phyloP scores from a whole-genome alignment of 2,329 filamentous ascomycete species.

The Xylariaceae sp. region DNA sequence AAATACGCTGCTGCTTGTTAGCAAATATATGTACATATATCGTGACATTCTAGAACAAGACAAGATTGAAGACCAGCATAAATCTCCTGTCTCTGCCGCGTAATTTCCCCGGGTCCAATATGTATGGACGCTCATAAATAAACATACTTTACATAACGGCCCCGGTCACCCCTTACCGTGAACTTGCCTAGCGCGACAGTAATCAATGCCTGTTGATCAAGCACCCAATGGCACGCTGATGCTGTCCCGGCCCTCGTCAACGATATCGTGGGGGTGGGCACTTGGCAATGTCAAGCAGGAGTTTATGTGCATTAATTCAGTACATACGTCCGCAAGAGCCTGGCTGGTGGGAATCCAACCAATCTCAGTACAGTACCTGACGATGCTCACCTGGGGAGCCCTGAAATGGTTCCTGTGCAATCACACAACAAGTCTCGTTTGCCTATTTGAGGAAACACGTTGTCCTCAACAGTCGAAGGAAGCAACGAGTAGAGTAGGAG shows the following conservation, averaged over 20 bases:
- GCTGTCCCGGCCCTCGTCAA: constrained; percentile 23
- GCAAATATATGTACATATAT: no score
- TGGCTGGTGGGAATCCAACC: constrained; percentile 18
- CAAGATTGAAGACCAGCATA: no score
- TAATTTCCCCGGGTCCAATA: no score
- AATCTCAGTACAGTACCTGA: constrained; percentile 17
- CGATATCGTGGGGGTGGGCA: constrained; percentile 24
- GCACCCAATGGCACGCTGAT: constrained; percentile 18
- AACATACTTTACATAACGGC: no score
- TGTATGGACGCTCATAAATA: no score
- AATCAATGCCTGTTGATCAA: constrained; percentile 21
- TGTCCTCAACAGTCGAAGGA: neutral
- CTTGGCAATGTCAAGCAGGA: constrained; percentile 18
- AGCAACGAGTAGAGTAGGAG: neutral
- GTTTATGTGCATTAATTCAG: no score
- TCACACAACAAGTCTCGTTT: neutral
- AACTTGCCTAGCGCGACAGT: neutral
- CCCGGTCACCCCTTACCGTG: no score
- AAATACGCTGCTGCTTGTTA: no score
- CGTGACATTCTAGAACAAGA: no score
- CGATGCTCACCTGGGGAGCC: neutral
- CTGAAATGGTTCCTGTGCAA: neutral
- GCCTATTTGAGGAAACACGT: neutral
- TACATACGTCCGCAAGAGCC: constrained; percentile 10
- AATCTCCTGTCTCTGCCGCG: no score